phyloP scores from a whole-genome alignment of 2,329 filamentous ascomycete genomes.

The Aschersonia sp. region DNA sequence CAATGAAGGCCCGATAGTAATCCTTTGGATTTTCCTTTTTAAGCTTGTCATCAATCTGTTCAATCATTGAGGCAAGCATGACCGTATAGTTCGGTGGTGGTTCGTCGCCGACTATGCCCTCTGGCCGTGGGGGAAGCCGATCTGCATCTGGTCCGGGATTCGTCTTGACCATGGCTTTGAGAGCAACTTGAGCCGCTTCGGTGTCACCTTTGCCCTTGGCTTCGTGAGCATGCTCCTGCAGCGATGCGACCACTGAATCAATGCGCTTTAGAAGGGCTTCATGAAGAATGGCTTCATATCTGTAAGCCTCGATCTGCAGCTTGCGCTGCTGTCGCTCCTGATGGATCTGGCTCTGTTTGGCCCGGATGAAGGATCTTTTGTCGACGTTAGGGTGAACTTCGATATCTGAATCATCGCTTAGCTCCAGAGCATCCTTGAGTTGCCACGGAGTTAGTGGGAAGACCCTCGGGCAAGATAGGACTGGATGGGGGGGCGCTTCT shows the following conservation, averaged over 20 bases:
- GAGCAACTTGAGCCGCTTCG: constrained; percentile 63
- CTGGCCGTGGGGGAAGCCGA: constrained; percentile 58
- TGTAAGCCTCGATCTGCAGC: constrained; percentile 77
- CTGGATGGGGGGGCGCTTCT: constrained; percentile 8
- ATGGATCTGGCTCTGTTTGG: constrained; percentile 96
- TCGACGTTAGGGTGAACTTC: constrained; percentile 99
- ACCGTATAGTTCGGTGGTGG: constrained; percentile 77
- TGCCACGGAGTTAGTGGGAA: neutral
- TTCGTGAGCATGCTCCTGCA: constrained; percentile 59
- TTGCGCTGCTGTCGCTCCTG: constrained; percentile 74
- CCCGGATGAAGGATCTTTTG: constrained; percentile 94
- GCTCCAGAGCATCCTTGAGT: constrained; percentile 68
- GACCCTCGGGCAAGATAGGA: neutral
- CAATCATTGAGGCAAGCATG: constrained; percentile 95
- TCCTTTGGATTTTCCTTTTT: constrained; percentile 60
- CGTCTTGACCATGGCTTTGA: constrained; percentile 76
- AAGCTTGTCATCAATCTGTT: constrained; percentile 77
- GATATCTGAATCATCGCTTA: constrained; percentile 94
- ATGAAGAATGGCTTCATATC: constrained; percentile 88
- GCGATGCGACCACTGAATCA: constrained; percentile 56
- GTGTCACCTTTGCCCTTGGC: constrained; percentile 39
- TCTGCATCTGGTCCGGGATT: constrained; percentile 59
- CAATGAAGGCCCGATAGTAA: constrained; percentile 61
- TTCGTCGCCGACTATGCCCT: constrained; percentile 62
- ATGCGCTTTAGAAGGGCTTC: constrained; percentile 80